Evolutionary conservation across 1,284 basidiomycete genomes (phyloP).

Genomic region (Mycosarcoma maydis): DNA sequence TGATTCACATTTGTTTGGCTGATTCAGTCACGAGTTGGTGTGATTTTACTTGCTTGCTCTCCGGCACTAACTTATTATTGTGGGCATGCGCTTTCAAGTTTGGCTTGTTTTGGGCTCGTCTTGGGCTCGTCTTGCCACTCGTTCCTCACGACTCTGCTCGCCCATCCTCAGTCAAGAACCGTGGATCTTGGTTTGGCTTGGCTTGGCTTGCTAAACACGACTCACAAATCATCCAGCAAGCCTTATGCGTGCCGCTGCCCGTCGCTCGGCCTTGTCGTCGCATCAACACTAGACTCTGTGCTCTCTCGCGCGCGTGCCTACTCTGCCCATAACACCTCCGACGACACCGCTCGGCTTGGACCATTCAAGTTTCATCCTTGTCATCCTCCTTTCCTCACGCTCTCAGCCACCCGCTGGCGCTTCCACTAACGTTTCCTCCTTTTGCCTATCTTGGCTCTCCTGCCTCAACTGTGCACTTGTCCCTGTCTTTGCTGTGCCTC

Average conservation of each 20-base stretch:
- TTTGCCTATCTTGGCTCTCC: background rate
- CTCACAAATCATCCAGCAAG: conserved; percentile 5
- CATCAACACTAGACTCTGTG: conserved; percentile 23
- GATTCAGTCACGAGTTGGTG: too few relatives aligned
- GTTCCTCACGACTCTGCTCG: background rate
- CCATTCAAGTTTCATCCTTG: conserved; percentile 6
- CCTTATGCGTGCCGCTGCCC: conserved; percentile 43
- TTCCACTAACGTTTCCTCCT: background rate
- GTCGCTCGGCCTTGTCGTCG: conserved; percentile 31
- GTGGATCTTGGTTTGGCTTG: too few relatives aligned
- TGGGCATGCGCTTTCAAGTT: too few relatives aligned
- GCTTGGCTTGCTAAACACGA: too few relatives aligned
- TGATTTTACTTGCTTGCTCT: too few relatives aligned
- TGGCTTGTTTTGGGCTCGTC: background rate
- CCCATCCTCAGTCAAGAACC: background rate
- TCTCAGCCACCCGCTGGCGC: background rate
- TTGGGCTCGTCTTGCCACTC: conserved; percentile 17
- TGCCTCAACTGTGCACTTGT: too few relatives aligned
- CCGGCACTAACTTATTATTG: too few relatives aligned
- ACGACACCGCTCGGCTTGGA: conserved; percentile 10
- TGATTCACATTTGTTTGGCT: too few relatives aligned
- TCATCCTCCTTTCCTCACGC: conserved; percentile 6
- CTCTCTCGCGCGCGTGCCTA: conserved; percentile 4
- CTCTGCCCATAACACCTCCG: too few relatives aligned
- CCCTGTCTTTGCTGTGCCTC: too few relatives aligned